These are phyloP conservation scores for Oidiodendron maius DNA, from an alignment of 495 filamentous ascomycete species.

Conservation along the genomic window DNA sequence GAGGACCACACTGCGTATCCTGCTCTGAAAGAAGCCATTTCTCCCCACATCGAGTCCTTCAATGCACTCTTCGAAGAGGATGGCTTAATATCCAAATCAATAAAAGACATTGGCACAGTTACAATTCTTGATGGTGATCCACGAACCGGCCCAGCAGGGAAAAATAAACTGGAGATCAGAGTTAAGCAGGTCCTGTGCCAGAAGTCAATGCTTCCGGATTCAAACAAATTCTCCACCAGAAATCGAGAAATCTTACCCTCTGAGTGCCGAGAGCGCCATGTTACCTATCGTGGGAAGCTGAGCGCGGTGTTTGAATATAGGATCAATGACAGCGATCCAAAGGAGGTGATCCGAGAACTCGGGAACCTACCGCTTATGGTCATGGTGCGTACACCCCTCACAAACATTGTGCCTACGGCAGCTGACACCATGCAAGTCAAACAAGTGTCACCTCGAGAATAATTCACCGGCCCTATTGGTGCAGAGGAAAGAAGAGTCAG, in stretches of 20 bases:
- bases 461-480: conserved; percentile 78
- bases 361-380: conserved; percentile 92
- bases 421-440: conserved; percentile 49
- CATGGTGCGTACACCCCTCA: conserved; percentile 44
- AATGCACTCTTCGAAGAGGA: conserved; percentile 78
- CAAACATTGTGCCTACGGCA: conserved; percentile 2
- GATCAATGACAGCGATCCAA: conserved; percentile 80
- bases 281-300: conserved; percentile 83
- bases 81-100: conserved; percentile 65
- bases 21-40: conserved; percentile 70
- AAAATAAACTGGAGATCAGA: conserved; percentile 67
- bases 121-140: conserved; percentile 75
- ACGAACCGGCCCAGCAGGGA: conserved; percentile 42
- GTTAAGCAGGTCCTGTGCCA: conserved; percentile 74
- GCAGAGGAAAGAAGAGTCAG: conserved; percentile 81
- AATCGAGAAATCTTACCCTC: conserved; percentile 84
- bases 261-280: conserved; percentile 91
- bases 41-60: conserved; percentile 92
- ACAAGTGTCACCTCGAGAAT: conserved; percentile 82
- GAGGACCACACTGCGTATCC: conserved; percentile 85
- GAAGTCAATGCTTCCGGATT: conserved; percentile 63
- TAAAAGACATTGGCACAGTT: conserved; percentile 88
- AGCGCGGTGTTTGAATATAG: conserved; percentile 72
- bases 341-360: conserved; percentile 72
- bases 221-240: conserved; percentile 70